Evolutionary conservation across 352 stramenopile species (phyloP).

Genomic region (Phytophthora ohioensis): DNA sequence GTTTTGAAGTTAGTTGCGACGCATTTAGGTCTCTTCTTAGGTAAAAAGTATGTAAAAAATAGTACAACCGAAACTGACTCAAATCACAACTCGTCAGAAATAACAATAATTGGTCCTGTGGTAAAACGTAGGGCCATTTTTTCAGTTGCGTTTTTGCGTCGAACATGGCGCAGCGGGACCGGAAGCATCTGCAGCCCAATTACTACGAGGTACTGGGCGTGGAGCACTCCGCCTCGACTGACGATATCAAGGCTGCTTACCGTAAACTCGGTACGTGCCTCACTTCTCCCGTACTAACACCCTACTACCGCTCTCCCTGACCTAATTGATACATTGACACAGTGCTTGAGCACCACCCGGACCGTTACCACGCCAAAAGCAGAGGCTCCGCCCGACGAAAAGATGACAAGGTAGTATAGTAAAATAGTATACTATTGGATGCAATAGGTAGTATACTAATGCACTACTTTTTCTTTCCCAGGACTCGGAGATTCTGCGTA

Average conservation of each 20-base stretch:
- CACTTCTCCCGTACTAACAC: not conserved
- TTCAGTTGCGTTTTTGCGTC: not conserved
- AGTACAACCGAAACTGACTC: conserved; percentile 35
- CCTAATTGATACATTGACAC: conserved; percentile 6
- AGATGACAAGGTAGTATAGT: conserved; percentile 40
- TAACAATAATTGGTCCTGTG: not conserved
- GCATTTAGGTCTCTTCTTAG: conserved; percentile 24
- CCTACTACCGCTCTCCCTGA: not conserved
- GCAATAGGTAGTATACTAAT: conserved; percentile 2
- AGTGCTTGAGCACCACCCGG: conserved; percentile 80
- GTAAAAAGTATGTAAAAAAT: conserved; percentile 39
- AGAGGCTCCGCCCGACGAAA: conserved; percentile 31
- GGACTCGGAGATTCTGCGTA: conserved; percentile 64
- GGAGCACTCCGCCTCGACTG: conserved; percentile 60
- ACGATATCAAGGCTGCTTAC: conserved; percentile 84
- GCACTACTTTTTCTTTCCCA: conserved; percentile 13
- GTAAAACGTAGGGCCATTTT: conserved; percentile 20
- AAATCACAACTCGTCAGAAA: conserved; percentile 7
- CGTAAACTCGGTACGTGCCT: conserved; percentile 67
- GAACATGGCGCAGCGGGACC: conserved; percentile 21
- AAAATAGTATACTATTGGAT: not conserved
- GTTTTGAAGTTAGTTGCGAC: conserved; percentile 40
- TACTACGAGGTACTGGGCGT: conserved; percentile 76
- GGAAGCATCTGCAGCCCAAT: conserved; percentile 47
- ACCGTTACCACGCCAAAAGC: conserved; percentile 57